Evolutionary conservation across 371 early-diverging fungal species (phyloP).

Genomic region (Catenaria anguillulae): DNA sequence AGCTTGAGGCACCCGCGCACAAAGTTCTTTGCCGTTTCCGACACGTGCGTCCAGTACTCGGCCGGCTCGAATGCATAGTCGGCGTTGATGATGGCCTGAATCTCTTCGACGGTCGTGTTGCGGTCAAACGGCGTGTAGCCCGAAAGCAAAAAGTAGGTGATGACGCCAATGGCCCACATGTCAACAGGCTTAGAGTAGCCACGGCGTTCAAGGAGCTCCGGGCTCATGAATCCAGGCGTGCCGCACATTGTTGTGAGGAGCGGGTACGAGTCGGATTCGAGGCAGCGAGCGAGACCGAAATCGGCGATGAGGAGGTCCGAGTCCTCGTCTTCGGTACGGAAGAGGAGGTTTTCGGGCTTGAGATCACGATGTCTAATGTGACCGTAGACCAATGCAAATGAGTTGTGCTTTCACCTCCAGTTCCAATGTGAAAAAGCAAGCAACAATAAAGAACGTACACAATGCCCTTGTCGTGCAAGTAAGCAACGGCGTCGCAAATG

Average conservation of each 20-base stretch:
- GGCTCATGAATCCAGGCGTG: slow-evolving; percentile 24
- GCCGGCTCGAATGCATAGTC: slow-evolving; percentile 55
- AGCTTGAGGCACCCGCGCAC: slow-evolving; percentile 54
- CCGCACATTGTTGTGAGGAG: slow-evolving; percentile 68
- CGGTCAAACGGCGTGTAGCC: slow-evolving; percentile 40
- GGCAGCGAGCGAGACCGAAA: slow-evolving; percentile 72
- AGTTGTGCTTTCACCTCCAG: slow-evolving; percentile 17
- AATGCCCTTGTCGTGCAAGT: slow-evolving; percentile 54
- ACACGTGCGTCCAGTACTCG: slow-evolving; percentile 48
- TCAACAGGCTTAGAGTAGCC: slow-evolving; percentile 44
- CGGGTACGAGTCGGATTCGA: slow-evolving; percentile 62
- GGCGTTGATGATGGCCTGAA: slow-evolving; percentile 51
- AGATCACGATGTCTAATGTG: slow-evolving; percentile 25
- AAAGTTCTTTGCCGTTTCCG: slow-evolving; percentile 56
- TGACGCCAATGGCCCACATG: slow-evolving; percentile 23
- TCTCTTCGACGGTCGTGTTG: slow-evolving; percentile 24
- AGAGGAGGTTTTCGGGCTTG: slow-evolving; percentile 57
- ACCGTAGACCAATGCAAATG: too few species aligned
- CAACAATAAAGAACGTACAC: slow-evolving; percentile 35
- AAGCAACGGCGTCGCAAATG: slow-evolving; percentile 57
- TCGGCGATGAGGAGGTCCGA: slow-evolving; percentile 67
- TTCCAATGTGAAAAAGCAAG: slow-evolving; percentile 12
- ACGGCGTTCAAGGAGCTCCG: slow-evolving; percentile 29
- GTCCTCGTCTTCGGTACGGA: slow-evolving; percentile 51
- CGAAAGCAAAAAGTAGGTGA: slow-evolving; percentile 13